Percentiles rank a stretch among this genome's conserved stretches.
Conservation (phyloP, 2,329 filamentous ascomycete genomes). For the Fusarium sp. region DNA sequence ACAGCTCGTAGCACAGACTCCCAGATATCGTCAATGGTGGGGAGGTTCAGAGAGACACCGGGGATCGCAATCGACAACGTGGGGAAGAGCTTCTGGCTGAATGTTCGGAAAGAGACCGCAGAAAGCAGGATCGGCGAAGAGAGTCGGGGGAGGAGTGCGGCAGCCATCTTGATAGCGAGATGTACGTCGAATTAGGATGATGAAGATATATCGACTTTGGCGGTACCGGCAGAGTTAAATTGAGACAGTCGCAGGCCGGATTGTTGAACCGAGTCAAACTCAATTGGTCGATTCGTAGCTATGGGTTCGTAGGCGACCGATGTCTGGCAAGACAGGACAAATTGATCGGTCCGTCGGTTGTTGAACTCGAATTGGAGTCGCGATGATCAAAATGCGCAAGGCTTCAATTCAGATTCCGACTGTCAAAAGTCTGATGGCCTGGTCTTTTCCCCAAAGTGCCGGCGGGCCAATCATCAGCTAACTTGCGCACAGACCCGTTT, state of each 20-base stretch:
- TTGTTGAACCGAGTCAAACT: not conserved
- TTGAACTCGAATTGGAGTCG: constrained; percentile 33
- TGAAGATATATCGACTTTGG: constrained; percentile 17
- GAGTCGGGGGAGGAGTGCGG: constrained; percentile 68
- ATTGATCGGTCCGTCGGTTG: constrained; percentile 22
- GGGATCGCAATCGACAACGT: constrained; percentile 70
- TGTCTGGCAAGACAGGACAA: constrained; percentile 12
- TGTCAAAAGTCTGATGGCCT: constrained; percentile 50
- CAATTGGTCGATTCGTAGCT: not conserved
- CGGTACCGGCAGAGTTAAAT: constrained; percentile 18
- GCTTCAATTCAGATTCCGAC: constrained; percentile 39
- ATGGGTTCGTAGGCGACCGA: constrained; percentile 15
- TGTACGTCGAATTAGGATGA: constrained; percentile 15
- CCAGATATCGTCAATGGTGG: constrained; percentile 83
- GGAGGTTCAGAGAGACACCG: constrained; percentile 66
- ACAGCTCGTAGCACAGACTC: constrained; percentile 92
- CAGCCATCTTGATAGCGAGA: constrained; percentile 57
- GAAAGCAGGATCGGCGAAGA: constrained; percentile 56
- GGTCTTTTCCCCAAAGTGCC: constrained; percentile 42
- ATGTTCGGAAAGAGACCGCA: constrained; percentile 59
- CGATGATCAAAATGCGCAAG: constrained; percentile 41
- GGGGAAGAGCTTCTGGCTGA: constrained; percentile 62
- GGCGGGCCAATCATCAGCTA: constrained; percentile 50
- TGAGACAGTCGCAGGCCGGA: not conserved
- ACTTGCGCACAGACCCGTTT: constrained; percentile 44